These are phyloP conservation scores for Vigna trinervia DNA, from an alignment of 306 rosid species.

Conservation along the genomic window DNA sequence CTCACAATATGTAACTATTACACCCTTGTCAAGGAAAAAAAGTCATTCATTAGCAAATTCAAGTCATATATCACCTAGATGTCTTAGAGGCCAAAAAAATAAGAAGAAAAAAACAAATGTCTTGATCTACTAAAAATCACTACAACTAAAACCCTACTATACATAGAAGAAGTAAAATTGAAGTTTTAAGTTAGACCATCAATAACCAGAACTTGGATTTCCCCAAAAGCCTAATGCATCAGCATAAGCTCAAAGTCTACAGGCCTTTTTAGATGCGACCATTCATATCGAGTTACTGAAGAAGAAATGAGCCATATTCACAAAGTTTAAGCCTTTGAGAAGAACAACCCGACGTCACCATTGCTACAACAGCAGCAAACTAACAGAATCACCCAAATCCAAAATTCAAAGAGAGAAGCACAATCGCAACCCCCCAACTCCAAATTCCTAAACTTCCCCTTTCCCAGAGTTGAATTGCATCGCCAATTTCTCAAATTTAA, in stretches of 20 bases:
- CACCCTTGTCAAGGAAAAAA: slow-evolving; percentile 27
- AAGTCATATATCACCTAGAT: background rate
- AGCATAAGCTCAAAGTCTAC: background rate
- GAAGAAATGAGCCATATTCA: background rate
- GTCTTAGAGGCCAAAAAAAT: slow-evolving; percentile 6
- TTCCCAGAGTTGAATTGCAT: background rate
- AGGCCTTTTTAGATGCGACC: background rate
- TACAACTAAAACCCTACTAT: background rate
- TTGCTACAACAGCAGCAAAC: slow-evolving; percentile 6
- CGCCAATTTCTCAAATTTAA: slow-evolving; percentile 16
- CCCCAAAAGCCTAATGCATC: slow-evolving; percentile 21
- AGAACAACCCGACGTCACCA: slow-evolving; percentile 7
- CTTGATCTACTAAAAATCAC: slow-evolving; percentile 18
- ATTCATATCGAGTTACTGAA: slow-evolving; percentile 1
- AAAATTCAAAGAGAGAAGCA: slow-evolving; percentile 22
- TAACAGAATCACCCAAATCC: slow-evolving; percentile 17
- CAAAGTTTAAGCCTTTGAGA: background rate
- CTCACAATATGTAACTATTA: slow-evolving; percentile 36
- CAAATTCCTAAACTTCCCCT: slow-evolving; percentile 34
- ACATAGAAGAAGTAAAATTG: background rate
- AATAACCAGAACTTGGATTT: background rate
- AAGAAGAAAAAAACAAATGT: background rate
- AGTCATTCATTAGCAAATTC: slow-evolving; percentile 24
- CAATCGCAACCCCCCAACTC: slow-evolving; percentile 1
- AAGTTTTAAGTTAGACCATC: slow-evolving; percentile 7